phyloP scores from a whole-genome alignment of 164 flowering plant species.

The Annona cherimola region DNA sequence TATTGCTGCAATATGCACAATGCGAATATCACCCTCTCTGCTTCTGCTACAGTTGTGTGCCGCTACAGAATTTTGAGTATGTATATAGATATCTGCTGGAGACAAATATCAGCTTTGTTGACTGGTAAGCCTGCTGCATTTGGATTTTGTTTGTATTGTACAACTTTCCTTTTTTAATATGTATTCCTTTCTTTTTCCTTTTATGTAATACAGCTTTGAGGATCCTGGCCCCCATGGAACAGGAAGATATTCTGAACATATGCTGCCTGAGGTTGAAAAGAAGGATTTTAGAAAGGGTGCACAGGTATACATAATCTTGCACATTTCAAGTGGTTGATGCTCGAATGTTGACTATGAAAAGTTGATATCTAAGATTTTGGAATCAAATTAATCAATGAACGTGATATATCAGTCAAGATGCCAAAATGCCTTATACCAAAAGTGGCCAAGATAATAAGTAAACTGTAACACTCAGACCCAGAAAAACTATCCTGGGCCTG shows the following conservation, averaged over 20 bases:
- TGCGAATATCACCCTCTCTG: neutral
- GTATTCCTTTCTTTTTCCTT: neutral
- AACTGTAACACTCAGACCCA: too few relatives aligned
- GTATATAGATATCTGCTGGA: constrained; percentile 86
- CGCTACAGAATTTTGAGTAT: constrained; percentile 76
- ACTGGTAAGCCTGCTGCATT: constrained; percentile 49
- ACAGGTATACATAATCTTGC: constrained; percentile 53
- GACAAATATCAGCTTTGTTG: constrained; percentile 85
- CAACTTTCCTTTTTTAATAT: neutral
- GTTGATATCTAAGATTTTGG: neutral
- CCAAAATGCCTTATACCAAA: too few relatives aligned
- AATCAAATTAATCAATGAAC: too few relatives aligned
- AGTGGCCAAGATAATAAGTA: too few relatives aligned
- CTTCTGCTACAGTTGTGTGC: constrained; percentile 75
- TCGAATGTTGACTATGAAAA: neutral
- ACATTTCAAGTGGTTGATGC: neutral
- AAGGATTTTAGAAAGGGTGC: constrained; percentile 92
- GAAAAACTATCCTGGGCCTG: too few relatives aligned
- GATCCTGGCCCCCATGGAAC: constrained; percentile 99
- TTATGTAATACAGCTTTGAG: constrained; percentile 47
- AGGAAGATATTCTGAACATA: constrained; percentile 82
- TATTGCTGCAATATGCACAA: constrained; percentile 6
- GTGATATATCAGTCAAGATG: too few relatives aligned
- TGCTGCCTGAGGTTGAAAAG: constrained; percentile 86
- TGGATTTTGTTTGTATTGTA: neutral